Evolutionary conservation across 1,284 basidiomycete genomes (phyloP).

Genomic region (Ustilago lituana): DNA sequence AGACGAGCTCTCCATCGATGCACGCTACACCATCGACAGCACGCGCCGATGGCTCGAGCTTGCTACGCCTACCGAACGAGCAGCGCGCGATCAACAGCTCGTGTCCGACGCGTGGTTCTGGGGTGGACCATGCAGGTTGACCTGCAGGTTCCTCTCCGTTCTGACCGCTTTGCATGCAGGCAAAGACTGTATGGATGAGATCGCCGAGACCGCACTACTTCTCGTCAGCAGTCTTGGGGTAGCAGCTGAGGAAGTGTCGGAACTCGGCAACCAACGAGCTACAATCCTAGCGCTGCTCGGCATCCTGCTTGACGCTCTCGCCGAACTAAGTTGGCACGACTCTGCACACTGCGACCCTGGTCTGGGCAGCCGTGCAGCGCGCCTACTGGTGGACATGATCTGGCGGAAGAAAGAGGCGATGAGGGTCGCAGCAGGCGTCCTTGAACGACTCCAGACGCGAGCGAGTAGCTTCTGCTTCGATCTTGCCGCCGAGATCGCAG

Average conservation of each 20-base stretch:
- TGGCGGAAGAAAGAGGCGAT: conserved; percentile 8
- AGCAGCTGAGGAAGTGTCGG: background rate
- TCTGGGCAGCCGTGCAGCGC: background rate
- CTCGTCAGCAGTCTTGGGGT: conserved; percentile 13
- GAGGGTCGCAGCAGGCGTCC: conserved; percentile 8
- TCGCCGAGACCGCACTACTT: background rate
- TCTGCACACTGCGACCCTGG: no score
- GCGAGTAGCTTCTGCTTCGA: background rate
- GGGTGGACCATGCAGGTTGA: conserved; percentile 14
- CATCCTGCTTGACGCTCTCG: conserved; percentile 15
- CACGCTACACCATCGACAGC: conserved; percentile 26
- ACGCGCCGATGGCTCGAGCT: conserved; percentile 17
- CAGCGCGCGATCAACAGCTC: conserved; percentile 7
- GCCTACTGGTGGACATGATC: background rate
- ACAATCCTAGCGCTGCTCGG: conserved; percentile 12
- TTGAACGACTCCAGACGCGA: conserved; percentile 11
- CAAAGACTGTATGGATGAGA: background rate
- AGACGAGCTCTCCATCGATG: conserved; percentile 17
- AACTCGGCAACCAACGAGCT: background rate
- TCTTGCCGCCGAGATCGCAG: background rate
- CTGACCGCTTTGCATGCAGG: conserved; percentile 2
- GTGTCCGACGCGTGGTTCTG: background rate
- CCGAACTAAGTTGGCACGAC: conserved; percentile 1
- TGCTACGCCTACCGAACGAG: conserved; percentile 1
- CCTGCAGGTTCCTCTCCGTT: background rate